phyloP scores from a whole-genome alignment of 345 rosid species.

The Salix udensis region DNA sequence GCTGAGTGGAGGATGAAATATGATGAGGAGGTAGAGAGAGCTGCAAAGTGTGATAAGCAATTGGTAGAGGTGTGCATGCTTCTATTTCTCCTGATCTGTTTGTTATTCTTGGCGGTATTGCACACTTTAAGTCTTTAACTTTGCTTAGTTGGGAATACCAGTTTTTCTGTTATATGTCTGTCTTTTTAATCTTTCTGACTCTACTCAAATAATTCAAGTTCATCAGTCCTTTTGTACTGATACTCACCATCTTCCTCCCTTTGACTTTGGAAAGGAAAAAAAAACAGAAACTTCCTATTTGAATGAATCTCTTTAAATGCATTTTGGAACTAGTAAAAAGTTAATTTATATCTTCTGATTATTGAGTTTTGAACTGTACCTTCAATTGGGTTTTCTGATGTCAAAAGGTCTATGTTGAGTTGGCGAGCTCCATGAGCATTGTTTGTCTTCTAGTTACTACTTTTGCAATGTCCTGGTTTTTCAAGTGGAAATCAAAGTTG shows the following conservation, averaged over 20 bases:
- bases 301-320: not conserved
- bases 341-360: not conserved
- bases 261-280: not conserved
- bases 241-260: not conserved
- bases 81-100: not conserved
- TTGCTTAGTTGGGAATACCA: not conserved
- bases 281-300: not conserved
- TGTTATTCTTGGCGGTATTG: not conserved
- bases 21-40: constrained; percentile 60
- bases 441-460: not conserved
- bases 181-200: not conserved
- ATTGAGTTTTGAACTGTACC: not conserved
- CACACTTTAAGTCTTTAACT: not conserved
- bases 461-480: not conserved
- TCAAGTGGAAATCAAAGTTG: not conserved
- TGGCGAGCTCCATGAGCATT: not conserved
- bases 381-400: not conserved
- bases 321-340: not conserved
- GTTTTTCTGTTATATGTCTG: not conserved
- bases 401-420: not conserved
- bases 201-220: constrained; percentile 1
- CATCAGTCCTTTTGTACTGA: not conserved
- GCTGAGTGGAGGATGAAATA: constrained; percentile 87
- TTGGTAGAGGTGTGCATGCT: constrained; percentile 44
- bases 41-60: constrained; percentile 55